Evolutionary conservation across 2,329 filamentous ascomycete genomes (phyloP), one percentile per base, ranked within the genome.

Genomic region (Ascochyta fabae): DNA sequence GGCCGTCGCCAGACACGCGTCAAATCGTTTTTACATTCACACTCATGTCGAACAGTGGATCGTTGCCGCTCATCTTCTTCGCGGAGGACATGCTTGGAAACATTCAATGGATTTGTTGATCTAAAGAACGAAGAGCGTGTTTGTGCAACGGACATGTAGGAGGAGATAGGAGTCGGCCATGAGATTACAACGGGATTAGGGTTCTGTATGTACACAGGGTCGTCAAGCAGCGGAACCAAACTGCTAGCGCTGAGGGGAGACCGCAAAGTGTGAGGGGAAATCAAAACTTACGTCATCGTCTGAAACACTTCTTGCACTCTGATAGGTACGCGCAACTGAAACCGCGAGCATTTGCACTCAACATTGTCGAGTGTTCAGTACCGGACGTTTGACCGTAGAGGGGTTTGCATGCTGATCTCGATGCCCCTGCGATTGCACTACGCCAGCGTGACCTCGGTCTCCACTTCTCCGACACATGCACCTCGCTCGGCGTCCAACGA

Each of bases 391-490:
- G 26, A 44, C 19, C 35, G 12, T 26, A 31, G 24, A 42, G 35
- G 10, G 22, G 12, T 4, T 33, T 10, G n/a, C 13, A n/a, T 8
- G 22, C 39, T 24, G 33, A 39, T 39, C 43, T 35, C 24, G 13
- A 12, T 10, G 10, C 34, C 26, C 6, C 22, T 23, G 33, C 33
- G 7, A 39, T 48, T 19, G 27, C 45, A 34, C 34, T 39, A 45
- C 39, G 29, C 51, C 39, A 48, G 24, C 45, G 22, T 51, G 40
- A 44, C 36, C n/a, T 63, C 64, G 62, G 64, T 41, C 48, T 45
- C 48, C 46, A 59, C 60, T 62, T 55, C 35, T 40, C 59, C 64
- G 60, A 62, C 45, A 26, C 29, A 22, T 29, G 33, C 48, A 43
- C 13, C 39, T 12, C 38, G 22, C 50, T 43, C 38, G 24, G 31